Conservation (phyloP, 2,329 filamentous ascomycete genomes). For the Botryotinia calthae region DNA sequence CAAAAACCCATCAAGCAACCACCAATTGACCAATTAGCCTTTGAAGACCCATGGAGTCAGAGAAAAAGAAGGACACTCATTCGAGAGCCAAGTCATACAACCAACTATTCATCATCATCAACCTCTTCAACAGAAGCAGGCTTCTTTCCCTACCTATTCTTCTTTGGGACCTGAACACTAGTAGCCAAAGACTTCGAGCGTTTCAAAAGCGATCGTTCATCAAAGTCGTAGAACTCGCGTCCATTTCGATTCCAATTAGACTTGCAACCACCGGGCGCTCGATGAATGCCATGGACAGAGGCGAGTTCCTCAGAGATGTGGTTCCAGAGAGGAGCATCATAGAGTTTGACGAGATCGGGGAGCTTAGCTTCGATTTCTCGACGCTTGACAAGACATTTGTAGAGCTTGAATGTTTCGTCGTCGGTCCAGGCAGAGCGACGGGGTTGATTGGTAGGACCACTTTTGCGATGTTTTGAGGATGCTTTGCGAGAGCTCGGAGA, state of each 20-base stretch:
- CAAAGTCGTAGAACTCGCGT: background rate
- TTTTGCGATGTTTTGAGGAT: background rate
- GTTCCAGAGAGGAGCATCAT: background rate
- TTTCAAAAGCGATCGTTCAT: constrained; percentile 7
- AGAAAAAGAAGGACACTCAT: background rate
- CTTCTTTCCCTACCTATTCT: background rate
- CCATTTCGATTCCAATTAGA: constrained; percentile 6
- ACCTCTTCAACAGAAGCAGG: background rate
- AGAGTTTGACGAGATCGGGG: background rate
- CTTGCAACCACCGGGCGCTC: background rate
- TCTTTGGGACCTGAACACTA: constrained; percentile 10
- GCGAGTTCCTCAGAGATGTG: background rate
- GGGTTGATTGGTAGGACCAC: background rate
- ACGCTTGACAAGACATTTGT: background rate
- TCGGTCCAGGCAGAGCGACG: background rate
- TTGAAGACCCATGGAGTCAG: background rate
- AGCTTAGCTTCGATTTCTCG: background rate
- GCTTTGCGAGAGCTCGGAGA: background rate
- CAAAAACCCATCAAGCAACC: background rate
- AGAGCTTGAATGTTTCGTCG: background rate
- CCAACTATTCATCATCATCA: background rate
- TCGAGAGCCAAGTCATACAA: background rate
- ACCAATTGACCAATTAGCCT: background rate
- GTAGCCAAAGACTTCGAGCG: background rate
- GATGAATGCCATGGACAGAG: background rate